A percentile compares a stretch with the other conserved stretches of the same genome.
Evolutionary conservation across 2,329 filamentous ascomycete species (phyloP).

Genomic region (Trichoderma koningii): DNA sequence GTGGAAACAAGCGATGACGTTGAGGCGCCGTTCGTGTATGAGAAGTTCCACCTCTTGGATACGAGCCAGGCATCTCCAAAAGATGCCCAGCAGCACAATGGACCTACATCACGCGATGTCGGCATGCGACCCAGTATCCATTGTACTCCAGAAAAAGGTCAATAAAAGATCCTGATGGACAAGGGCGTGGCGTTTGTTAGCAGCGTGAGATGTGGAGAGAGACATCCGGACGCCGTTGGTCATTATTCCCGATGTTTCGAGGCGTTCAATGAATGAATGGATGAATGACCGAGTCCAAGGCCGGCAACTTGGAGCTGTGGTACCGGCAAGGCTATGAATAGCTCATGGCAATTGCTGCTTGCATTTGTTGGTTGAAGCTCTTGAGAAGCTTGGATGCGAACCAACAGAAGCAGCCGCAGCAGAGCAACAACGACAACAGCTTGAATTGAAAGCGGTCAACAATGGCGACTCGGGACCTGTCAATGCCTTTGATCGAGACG

Average conservation of each 20-base stretch:
- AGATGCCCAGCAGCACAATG: background rate
- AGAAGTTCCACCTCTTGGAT: background rate
- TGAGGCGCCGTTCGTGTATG: background rate
- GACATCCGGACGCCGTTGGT: background rate
- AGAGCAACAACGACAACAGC: background rate
- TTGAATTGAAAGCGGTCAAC: background rate
- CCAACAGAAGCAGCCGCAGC: background rate
- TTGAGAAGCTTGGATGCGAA: background rate
- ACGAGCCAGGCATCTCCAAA: background rate
- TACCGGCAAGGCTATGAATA: background rate
- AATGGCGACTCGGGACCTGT: background rate
- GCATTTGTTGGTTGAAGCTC: background rate
- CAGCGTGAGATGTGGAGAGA: background rate
- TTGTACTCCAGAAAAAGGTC: background rate
- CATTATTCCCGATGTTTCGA: background rate
- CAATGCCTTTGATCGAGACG: background rate
- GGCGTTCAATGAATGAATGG: background rate
- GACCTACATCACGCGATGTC: background rate
- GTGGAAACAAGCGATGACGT: background rate
- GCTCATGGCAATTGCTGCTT: background rate
- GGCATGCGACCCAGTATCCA: background rate
- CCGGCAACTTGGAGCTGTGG: background rate
- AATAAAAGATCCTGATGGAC: background rate
- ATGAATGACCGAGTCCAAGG: background rate
- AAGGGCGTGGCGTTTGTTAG: slow-evolving; percentile 14